Evolutionary conservation across 2,329 filamentous ascomycete genomes (phyloP).

Genomic region (Aurifilum marmelostoma): DNA sequence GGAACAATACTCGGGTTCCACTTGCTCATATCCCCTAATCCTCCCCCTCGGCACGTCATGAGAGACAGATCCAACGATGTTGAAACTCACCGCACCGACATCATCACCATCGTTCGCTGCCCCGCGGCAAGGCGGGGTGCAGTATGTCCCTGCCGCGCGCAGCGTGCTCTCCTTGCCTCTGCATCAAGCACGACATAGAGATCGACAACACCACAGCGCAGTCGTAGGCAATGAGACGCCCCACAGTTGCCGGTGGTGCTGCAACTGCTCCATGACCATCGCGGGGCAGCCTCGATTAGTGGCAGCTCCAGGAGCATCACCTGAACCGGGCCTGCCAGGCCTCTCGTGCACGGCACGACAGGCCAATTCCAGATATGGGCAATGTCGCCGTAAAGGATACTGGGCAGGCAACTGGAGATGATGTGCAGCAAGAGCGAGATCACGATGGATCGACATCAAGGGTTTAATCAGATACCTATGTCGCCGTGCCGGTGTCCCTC

Average conservation of each 20-base stretch:
- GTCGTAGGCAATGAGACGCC: neutral
- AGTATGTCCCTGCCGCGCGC: neutral
- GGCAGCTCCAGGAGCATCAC: neutral
- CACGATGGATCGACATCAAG: neutral
- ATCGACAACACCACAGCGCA: conserved; percentile 5
- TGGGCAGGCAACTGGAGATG: neutral
- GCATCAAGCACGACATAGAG: conserved; percentile 16
- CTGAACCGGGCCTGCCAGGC: neutral
- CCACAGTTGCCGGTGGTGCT: neutral
- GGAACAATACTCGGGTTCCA: neutral
- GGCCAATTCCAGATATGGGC: neutral
- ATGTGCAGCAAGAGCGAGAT: neutral
- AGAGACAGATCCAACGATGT: neutral
- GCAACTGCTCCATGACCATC: neutral
- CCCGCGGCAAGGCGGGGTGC: neutral
- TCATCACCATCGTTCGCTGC: neutral
- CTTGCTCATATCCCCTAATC: neutral
- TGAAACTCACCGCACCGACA: neutral
- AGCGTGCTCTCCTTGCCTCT: conserved; percentile 2
- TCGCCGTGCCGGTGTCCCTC: neutral
- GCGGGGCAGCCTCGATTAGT: neutral
- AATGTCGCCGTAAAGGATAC: neutral
- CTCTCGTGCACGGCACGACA: neutral
- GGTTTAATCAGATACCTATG: neutral
- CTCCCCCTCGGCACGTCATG: neutral